These are phyloP conservation scores for Cyclostephanos tholiformis DNA, from an alignment of 108 stramenopile genomes.

Conservation along the genomic window DNA sequence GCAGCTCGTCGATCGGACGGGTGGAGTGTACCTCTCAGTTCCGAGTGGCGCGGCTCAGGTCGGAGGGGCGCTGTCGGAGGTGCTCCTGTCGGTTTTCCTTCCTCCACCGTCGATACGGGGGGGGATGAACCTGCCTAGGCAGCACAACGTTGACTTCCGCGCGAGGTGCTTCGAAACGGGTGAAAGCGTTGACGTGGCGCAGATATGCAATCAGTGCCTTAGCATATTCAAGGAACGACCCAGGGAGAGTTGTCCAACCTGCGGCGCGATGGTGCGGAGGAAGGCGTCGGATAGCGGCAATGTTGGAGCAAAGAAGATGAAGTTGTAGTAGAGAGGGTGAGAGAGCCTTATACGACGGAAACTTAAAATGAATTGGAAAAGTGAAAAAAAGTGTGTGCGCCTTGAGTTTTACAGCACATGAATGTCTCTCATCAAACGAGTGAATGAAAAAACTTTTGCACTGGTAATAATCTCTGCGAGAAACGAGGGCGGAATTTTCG, in stretches of 20 bases:
- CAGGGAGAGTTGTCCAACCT: constrained; percentile 69
- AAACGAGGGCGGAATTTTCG: too few relatives aligned
- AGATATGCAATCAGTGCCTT: constrained; percentile 85
- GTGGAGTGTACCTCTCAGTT: constrained; percentile 54
- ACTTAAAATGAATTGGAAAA: too few relatives aligned
- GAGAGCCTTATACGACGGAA: too few relatives aligned
- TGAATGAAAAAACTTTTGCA: too few relatives aligned
- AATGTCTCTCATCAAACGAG: too few relatives aligned
- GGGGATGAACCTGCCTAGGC: constrained; percentile 65
- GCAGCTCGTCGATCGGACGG: constrained; percentile 79
- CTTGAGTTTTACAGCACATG: too few relatives aligned
- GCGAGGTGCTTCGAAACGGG: constrained; percentile 84
- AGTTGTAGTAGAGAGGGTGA: constrained; percentile 15
- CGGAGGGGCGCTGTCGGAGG: constrained; percentile 75
- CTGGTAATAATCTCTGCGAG: too few relatives aligned
- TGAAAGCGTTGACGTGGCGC: constrained; percentile 71
- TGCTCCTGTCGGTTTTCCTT: constrained; percentile 75
- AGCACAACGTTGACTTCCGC: constrained; percentile 85
- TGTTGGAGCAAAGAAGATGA: constrained; percentile 10
- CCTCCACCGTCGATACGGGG: constrained; percentile 57
- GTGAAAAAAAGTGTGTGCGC: too few relatives aligned
- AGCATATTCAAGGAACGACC: constrained; percentile 77
- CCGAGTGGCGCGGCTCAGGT: constrained; percentile 76
- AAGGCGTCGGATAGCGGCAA: background rate
- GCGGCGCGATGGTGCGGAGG: constrained; percentile 64